Conservation (phyloP, 352 stramenopile genomes). For the Thalassiosira ordinaria region DNA sequence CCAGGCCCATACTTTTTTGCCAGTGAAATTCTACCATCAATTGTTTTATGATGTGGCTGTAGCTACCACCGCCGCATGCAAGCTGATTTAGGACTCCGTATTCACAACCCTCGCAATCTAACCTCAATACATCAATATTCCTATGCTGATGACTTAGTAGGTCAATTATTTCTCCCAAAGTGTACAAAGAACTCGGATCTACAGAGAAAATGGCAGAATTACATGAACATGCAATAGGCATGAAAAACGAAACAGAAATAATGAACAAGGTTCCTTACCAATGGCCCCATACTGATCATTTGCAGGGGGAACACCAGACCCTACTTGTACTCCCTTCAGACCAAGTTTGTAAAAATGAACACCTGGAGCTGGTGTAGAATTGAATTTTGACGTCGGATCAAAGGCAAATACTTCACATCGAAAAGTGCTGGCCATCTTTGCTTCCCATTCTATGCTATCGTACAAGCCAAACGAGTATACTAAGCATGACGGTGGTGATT, state of each 20-base stretch:
- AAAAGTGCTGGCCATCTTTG: conserved; percentile 29
- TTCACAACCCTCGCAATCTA: conserved; percentile 41
- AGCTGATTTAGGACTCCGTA: conserved; percentile 36
- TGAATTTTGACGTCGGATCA: conserved; percentile 40
- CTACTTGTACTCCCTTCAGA: conserved; percentile 23
- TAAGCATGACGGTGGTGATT: conserved; percentile 8
- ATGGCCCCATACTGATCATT: too few relatives aligned
- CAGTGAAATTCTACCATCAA: conserved; percentile 47
- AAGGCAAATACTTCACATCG: conserved; percentile 47
- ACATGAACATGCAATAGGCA: too few relatives aligned
- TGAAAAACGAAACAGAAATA: too few relatives aligned
- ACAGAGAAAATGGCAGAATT: too few relatives aligned
- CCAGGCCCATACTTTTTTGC: conserved; percentile 42
- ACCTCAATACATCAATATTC: conserved; percentile 19
- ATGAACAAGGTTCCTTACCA: too few relatives aligned
- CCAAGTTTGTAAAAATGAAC: conserved; percentile 37
- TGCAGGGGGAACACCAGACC: conserved; percentile 15
- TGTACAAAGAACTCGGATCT: conserved; percentile 22
- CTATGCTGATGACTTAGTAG: conserved; percentile 10
- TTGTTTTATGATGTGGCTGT: conserved; percentile 32
- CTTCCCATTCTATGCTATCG: conserved; percentile 35
- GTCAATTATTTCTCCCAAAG: conserved; percentile 18
- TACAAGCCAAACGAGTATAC: conserved; percentile 49
- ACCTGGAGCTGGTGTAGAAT: background rate
- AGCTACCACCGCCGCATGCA: conserved; percentile 19